A percentile compares a stretch with the other conserved stretches of the same genome.
phyloP scores from a whole-genome alignment of 371 early-diverging fungal genomes.

The Syncephalastrum racemosum region DNA sequence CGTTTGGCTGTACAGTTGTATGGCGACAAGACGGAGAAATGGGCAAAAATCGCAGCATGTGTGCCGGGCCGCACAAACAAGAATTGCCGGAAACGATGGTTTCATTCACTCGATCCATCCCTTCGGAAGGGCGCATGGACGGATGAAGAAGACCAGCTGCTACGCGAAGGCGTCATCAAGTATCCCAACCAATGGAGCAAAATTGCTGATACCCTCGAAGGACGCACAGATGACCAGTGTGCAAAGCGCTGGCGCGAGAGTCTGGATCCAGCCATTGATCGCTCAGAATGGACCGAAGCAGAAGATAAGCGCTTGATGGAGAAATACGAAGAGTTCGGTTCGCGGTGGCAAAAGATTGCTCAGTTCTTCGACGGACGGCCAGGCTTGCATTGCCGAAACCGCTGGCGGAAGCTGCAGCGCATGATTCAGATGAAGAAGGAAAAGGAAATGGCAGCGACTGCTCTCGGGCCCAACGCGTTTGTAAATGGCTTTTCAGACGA shows the following conservation, averaged over 20 bases:
- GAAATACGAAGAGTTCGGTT: slow-evolving; percentile 69
- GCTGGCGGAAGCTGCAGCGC: slow-evolving; percentile 78
- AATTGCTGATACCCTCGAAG: slow-evolving; percentile 74
- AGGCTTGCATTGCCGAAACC: slow-evolving; percentile 78
- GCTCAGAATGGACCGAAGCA: slow-evolving; percentile 73
- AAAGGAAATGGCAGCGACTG: slow-evolving; percentile 27
- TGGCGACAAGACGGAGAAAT: slow-evolving; percentile 80
- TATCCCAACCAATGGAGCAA: slow-evolving; percentile 78
- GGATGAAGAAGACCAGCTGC: slow-evolving; percentile 69
- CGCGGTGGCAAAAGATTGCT: slow-evolving; percentile 84
- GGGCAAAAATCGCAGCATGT: slow-evolving; percentile 79
- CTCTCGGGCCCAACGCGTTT: slow-evolving; percentile 15
- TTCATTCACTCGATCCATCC: slow-evolving; percentile 77
- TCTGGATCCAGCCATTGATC: slow-evolving; percentile 75
- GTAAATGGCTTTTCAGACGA: slow-evolving; percentile 33
- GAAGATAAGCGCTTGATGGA: slow-evolving; percentile 71
- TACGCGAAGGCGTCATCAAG: slow-evolving; percentile 67
- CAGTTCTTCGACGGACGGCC: slow-evolving; percentile 78
- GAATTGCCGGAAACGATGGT: slow-evolving; percentile 83
- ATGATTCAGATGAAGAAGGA: slow-evolving; percentile 57
- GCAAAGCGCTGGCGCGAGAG: slow-evolving; percentile 83
- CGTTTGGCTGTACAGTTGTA: slow-evolving; percentile 70
- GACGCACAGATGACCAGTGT: slow-evolving; percentile 84
- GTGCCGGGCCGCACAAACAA: slow-evolving; percentile 83
- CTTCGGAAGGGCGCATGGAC: slow-evolving; percentile 82